Base-by-base conservation (phyloP, 495 filamentous ascomycete genomes). In the Bathelium albidoporum region DNA sequence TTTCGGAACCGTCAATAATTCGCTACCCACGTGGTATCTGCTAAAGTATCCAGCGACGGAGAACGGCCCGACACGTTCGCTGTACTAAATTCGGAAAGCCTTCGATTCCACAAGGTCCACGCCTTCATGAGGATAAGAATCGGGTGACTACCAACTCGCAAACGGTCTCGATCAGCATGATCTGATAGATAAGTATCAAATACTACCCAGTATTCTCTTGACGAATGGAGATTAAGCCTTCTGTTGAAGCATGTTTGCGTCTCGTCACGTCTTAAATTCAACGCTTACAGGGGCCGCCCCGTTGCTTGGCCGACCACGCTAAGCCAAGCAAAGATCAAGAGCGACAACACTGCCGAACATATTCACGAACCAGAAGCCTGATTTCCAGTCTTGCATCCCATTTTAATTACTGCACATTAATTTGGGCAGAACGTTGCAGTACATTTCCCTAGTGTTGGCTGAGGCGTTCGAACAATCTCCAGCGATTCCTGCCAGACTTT, bases 221-320 rank as follows among this genome's bases (percentile, higher is more conserved):
- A n/a, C n/a, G n/a, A n/a, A n/a, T n/a, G n/a, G n/a, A n/a, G n/a
- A n/a, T n/a, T n/a, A n/a, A n/a, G 3, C 20, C 18, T 49, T 7
- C 9, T 49, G 43, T 49, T 20, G 43, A 49, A 3, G 43, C 43
- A 14, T 39, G 5, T 3, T 49, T 49, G 10, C 3, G 43, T 18
- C 9, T n/a, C 4, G 9, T 49, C 43, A 18, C 43, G 3, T 49
- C 24, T 26, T 28, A 2, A 16, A 9, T 39, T 29, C 49, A 20
- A 29, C 29, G 49, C 29, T 29, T 16, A 26, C 24, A 24, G 22
- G 9, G 24, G 22, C 12, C 49, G 12, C 24, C 22, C 24, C 20
- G 49, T 55, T 55, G 49, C 49, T 55, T 29, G 49, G 49, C 29
- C 49, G 24, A 55, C 49, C 24, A 20, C 49, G 20, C 49, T 55